Evolutionary conservation across 2,329 filamentous ascomycete species (phyloP).

Genomic region (Helicocarpus griseus): DNA sequence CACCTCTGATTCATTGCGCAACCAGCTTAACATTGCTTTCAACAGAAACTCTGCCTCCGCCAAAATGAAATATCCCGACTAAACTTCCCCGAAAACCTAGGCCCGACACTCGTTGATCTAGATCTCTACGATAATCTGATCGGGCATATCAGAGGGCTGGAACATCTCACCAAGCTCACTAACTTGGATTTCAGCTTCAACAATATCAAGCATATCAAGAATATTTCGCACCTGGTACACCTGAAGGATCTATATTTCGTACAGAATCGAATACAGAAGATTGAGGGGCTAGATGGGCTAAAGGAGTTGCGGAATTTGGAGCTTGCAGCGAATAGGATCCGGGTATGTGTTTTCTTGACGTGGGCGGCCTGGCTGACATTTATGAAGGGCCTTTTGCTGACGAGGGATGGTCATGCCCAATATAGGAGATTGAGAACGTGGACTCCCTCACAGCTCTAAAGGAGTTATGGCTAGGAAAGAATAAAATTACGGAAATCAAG

Average conservation of each 20-base stretch:
- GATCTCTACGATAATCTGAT: slow-evolving; percentile 97
- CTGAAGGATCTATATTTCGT: slow-evolving; percentile 84
- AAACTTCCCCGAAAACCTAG: slow-evolving; percentile 59
- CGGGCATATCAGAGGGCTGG: slow-evolving; percentile 72
- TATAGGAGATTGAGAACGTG: slow-evolving; percentile 68
- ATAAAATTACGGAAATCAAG: slow-evolving; percentile 80
- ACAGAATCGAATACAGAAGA: slow-evolving; percentile 83
- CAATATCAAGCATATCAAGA: slow-evolving; percentile 97
- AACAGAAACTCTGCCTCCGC: slow-evolving; percentile 68
- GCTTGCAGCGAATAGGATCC: slow-evolving; percentile 82
- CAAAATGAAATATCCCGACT: slow-evolving; percentile 83
- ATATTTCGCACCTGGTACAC: slow-evolving; percentile 65
- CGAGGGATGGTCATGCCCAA: slow-evolving; percentile 6
- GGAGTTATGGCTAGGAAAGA: slow-evolving; percentile 90
- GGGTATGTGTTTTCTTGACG: slow-evolving; percentile 32
- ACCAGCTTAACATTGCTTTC: slow-evolving; percentile 6
- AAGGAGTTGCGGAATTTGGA: slow-evolving; percentile 72
- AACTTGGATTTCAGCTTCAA: slow-evolving; percentile 92
- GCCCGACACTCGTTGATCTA: slow-evolving; percentile 64
- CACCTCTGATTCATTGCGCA: neutral
- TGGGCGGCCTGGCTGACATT: neutral
- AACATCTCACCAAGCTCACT: slow-evolving; percentile 64
- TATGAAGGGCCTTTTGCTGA: neutral
- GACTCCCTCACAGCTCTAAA: slow-evolving; percentile 68
- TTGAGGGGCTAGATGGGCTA: slow-evolving; percentile 73